phyloP scores from a whole-genome alignment of 257 asterid species.

The Phtheirospermum japonicum region DNA sequence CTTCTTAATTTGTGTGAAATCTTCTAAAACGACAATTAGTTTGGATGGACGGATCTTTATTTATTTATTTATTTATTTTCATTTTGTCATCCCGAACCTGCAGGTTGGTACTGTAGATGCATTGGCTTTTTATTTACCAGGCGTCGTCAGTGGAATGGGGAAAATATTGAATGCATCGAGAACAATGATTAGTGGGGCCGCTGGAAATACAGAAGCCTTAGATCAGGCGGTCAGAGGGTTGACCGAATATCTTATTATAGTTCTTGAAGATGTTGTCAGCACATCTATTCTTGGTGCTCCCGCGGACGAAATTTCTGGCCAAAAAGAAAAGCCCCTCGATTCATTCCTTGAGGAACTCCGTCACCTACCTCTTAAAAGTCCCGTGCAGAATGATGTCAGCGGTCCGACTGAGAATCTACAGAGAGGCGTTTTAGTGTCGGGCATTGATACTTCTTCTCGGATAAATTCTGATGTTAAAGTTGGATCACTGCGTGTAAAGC shows the following conservation, averaged over 20 bases:
- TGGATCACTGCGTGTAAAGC: slow-evolving; percentile 62
- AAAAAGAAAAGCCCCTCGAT: slow-evolving; percentile 50
- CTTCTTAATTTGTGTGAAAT: no score
- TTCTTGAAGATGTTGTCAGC: slow-evolving; percentile 57
- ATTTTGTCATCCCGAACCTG: no score
- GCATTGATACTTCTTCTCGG: slow-evolving; percentile 30
- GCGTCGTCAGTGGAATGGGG: slow-evolving; percentile 87
- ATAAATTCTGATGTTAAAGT: slow-evolving; percentile 31
- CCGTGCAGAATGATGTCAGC: slow-evolving; percentile 27
- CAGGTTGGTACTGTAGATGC: slow-evolving; percentile 97
- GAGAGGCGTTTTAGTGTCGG: slow-evolving; percentile 30
- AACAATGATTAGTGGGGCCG: slow-evolving; percentile 89
- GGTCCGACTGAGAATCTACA: slow-evolving; percentile 36
- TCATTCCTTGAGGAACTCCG: slow-evolving; percentile 80
- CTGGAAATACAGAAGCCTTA: slow-evolving; percentile 77
- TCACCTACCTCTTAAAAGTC: slow-evolving; percentile 47
- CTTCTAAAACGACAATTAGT: background rate
- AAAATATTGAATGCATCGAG: slow-evolving; percentile 77
- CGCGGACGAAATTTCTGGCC: slow-evolving; percentile 30
- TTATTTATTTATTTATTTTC: no score
- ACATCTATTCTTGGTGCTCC: slow-evolving; percentile 32
- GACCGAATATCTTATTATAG: slow-evolving; percentile 70
- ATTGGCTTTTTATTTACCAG: slow-evolving; percentile 92
- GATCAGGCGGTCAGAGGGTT: slow-evolving; percentile 72
- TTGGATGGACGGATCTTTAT: background rate